Evolutionary conservation across 495 filamentous ascomycete genomes (phyloP).

Genomic region (Sphaerosporella brunnea): DNA sequence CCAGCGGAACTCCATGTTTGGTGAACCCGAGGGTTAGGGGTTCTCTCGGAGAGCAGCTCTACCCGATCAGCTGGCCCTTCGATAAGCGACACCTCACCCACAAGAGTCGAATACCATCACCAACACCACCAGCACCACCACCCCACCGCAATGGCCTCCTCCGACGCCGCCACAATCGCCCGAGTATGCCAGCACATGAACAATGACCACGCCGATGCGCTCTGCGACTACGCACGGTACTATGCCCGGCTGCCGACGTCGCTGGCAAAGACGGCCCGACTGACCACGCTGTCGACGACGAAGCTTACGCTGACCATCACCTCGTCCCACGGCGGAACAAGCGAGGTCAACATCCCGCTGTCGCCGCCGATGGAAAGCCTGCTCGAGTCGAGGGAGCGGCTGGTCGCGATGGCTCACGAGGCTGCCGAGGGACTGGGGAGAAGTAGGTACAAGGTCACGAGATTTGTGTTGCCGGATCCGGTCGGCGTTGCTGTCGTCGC

Average conservation of each 20-base stretch:
- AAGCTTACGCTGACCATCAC: conserved; percentile 34
- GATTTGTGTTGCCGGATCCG: conserved; percentile 35
- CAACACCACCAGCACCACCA: too few relatives aligned
- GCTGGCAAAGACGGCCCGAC: conserved; percentile 31
- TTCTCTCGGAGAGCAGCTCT: too few relatives aligned
- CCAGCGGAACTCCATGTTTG: too few relatives aligned
- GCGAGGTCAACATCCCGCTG: conserved; percentile 34
- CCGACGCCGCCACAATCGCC: too few relatives aligned
- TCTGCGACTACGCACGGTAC: conserved; percentile 45
- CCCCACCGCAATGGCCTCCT: too few relatives aligned
- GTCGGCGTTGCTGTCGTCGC: conserved; percentile 31
- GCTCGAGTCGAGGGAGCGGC: conserved; percentile 39
- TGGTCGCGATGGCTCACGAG: conserved; percentile 50
- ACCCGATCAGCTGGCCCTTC: too few relatives aligned
- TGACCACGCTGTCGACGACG: conserved; percentile 39
- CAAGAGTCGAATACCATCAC: too few relatives aligned
- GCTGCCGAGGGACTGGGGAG: conserved; percentile 36
- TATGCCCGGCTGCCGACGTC: conserved; percentile 34
- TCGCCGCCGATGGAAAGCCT: conserved; percentile 42
- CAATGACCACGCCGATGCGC: conserved; percentile 44
- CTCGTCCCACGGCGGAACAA: conserved; percentile 30
- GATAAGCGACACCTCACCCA: too few relatives aligned
- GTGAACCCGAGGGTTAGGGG: too few relatives aligned
- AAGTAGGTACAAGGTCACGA: conserved; percentile 38
- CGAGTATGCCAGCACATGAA: conserved; percentile 69